Conservation (phyloP, 2,329 filamentous ascomycete species). For the Endothia cerciana region DNA sequence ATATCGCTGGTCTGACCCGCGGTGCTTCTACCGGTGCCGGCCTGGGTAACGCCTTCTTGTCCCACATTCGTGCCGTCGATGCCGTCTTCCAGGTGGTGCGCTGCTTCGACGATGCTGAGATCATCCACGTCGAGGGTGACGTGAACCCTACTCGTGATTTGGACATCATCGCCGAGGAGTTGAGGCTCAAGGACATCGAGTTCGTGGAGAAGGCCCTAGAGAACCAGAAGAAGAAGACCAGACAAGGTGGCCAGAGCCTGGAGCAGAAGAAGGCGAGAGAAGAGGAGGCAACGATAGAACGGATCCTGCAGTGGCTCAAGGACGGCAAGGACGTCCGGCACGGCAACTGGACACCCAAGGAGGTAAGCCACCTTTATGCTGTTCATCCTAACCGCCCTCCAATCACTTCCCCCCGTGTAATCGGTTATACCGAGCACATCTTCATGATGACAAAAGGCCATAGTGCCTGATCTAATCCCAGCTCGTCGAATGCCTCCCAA, state of each 20-base stretch:
- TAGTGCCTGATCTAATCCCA: conserved; percentile 96
- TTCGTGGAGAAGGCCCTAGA: conserved; percentile 96
- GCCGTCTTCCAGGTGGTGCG: conserved; percentile 97
- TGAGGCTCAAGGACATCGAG: conserved; percentile 98
- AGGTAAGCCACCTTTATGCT: conserved; percentile 67
- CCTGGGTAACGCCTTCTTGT: conserved; percentile 97
- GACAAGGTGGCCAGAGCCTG: conserved; percentile 89
- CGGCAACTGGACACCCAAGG: conserved; percentile 86
- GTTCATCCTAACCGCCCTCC: conserved; percentile 31
- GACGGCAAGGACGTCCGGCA: conserved; percentile 93
- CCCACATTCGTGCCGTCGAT: conserved; percentile 97
- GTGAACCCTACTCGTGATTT: conserved; percentile 94
- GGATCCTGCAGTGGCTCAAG: conserved; percentile 81
- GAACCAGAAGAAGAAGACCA: conserved; percentile 89
- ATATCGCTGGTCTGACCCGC: conserved; percentile 95
- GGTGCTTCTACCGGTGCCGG: conserved; percentile 96
- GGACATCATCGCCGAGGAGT: conserved; percentile 94
- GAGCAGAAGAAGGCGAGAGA: conserved; percentile 98
- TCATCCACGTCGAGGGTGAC: conserved; percentile 98
- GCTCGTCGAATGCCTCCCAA: conserved; percentile 93
- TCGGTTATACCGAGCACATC: conserved; percentile 10
- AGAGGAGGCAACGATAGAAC: conserved; percentile 91
- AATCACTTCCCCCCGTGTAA: conserved; percentile 31
- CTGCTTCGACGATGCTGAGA: conserved; percentile 98
- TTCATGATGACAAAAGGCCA: conserved; percentile 98